Percentiles rank a stretch among this genome's conserved stretches.
Conservation (phyloP, 1,139 yeast species). For the Nakaseomyces glabratus region DNA sequence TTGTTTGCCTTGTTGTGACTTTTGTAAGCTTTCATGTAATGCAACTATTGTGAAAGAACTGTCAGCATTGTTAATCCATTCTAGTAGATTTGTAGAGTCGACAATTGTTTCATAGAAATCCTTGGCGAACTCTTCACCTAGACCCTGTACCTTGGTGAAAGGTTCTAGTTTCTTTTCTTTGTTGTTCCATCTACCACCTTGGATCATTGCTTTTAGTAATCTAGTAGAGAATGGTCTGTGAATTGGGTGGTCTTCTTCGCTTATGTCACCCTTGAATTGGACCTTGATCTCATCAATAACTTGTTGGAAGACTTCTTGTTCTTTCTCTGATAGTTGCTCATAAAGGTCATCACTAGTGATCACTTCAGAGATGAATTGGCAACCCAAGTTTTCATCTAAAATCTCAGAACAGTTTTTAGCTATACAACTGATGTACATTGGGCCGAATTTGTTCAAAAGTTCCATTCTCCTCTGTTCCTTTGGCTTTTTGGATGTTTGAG, state of each 20-base stretch:
- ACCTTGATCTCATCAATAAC: conserved; percentile 50
- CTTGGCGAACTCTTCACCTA: conserved; percentile 57
- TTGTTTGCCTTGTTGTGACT: conserved; percentile 34
- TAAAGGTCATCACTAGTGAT: conserved; percentile 49
- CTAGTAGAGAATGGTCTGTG: conserved; percentile 71
- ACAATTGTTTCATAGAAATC: conserved; percentile 46
- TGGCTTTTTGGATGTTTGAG: conserved; percentile 77
- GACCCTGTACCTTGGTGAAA: conserved; percentile 39
- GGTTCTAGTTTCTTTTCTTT: conserved; percentile 45
- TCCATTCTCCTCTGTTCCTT: conserved; percentile 68
- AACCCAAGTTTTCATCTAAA: conserved; percentile 63
- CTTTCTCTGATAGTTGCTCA: conserved; percentile 39
- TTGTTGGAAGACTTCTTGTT: conserved; percentile 37
- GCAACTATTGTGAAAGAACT: conserved; percentile 80
- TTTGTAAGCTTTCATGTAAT: conserved; percentile 44
- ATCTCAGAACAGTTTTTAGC: conserved; percentile 41
- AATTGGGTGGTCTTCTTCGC: conserved; percentile 57
- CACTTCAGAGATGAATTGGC: conserved; percentile 75
- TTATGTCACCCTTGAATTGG: conserved; percentile 59
- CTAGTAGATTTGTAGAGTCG: conserved; percentile 39
- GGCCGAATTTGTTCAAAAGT: conserved; percentile 56
- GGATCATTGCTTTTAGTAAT: conserved; percentile 67
- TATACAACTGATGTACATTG: conserved; percentile 52
- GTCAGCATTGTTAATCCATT: conserved; percentile 65
- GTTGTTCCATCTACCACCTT: conserved; percentile 72